phyloP scores from a whole-genome alignment of 768 basidiomycete species.

The Clathrus columnatus region DNA sequence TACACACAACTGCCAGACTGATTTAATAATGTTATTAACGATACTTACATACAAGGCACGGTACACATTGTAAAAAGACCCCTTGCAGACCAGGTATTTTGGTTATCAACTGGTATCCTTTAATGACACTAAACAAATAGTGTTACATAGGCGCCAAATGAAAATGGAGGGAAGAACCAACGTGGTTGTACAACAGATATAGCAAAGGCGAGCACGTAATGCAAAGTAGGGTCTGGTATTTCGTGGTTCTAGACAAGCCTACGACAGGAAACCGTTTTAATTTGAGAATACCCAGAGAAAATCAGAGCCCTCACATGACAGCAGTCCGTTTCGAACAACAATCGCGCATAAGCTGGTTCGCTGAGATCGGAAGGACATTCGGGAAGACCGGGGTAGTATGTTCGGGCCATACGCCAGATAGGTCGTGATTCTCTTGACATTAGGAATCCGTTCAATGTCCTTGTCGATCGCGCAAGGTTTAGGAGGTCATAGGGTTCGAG shows the following conservation, averaged over 20 bases:
- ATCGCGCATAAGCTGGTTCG: conserved; percentile 26
- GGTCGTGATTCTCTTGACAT: conserved; percentile 16
- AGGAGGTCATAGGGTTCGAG: conserved; percentile 34
- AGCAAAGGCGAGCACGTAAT: background rate
- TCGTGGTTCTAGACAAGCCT: conserved; percentile 7
- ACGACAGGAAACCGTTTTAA: too few species aligned
- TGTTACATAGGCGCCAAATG: background rate
- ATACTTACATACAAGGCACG: background rate
- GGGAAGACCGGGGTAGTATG: conserved; percentile 18
- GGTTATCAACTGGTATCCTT: background rate
- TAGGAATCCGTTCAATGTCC: conserved; percentile 27
- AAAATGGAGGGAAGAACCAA: background rate
- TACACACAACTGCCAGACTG: background rate
- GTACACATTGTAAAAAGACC: conserved; percentile 1
- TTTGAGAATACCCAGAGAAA: background rate
- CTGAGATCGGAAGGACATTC: conserved; percentile 24
- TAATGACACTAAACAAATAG: background rate
- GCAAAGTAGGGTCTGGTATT: background rate
- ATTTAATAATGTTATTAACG: background rate
- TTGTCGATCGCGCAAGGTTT: conserved; percentile 29
- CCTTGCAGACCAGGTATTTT: conserved; percentile 3
- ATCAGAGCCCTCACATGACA: conserved; percentile 17
- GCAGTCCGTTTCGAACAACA: conserved; percentile 29
- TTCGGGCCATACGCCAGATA: conserved; percentile 30
- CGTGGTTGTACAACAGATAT: background rate